phyloP scores from a whole-genome alignment of 1,139 yeast genomes.

The Kurtzmaniella quercitrusa region DNA sequence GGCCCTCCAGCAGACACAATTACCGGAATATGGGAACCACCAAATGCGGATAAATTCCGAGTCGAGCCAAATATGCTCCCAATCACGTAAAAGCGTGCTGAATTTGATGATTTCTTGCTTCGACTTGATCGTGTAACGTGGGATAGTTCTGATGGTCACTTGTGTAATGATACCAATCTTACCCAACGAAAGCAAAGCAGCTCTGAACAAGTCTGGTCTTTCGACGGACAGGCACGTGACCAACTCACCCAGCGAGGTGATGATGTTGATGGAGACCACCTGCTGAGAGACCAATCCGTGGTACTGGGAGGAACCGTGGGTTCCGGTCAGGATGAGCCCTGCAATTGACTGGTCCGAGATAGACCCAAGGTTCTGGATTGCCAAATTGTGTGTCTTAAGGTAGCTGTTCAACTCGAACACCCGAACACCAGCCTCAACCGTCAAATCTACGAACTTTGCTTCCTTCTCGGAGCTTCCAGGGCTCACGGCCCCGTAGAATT shows the following conservation, averaged over 20 bases:
- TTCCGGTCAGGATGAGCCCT: constrained; percentile 92
- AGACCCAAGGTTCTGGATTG: constrained; percentile 89
- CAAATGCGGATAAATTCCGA: constrained; percentile 90
- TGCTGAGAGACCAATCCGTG: constrained; percentile 91
- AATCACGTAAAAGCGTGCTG: constrained; percentile 59
- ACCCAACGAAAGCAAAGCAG: constrained; percentile 85
- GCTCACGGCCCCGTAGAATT: constrained; percentile 34
- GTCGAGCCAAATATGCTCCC: constrained; percentile 80
- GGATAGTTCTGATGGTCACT: constrained; percentile 84
- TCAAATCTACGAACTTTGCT: constrained; percentile 78
- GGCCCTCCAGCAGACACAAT: constrained; percentile 90
- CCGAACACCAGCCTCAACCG: constrained; percentile 89
- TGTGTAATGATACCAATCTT: constrained; percentile 86
- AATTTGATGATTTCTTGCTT: constrained; percentile 78
- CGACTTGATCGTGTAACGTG: constrained; percentile 76
- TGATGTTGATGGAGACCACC: constrained; percentile 69
- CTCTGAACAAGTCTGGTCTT: constrained; percentile 69
- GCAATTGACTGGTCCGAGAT: constrained; percentile 92
- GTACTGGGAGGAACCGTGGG: constrained; percentile 92
- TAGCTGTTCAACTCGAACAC: constrained; percentile 71
- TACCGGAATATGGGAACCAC: constrained; percentile 95
- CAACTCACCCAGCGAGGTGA: constrained; percentile 69
- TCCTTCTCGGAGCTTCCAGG: constrained; percentile 21
- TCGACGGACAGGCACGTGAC: constrained; percentile 66
- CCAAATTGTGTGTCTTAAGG: constrained; percentile 60